Evolutionary conservation across 805 yeast species (phyloP).

Genomic region (Saturnispora saitoi): DNA sequence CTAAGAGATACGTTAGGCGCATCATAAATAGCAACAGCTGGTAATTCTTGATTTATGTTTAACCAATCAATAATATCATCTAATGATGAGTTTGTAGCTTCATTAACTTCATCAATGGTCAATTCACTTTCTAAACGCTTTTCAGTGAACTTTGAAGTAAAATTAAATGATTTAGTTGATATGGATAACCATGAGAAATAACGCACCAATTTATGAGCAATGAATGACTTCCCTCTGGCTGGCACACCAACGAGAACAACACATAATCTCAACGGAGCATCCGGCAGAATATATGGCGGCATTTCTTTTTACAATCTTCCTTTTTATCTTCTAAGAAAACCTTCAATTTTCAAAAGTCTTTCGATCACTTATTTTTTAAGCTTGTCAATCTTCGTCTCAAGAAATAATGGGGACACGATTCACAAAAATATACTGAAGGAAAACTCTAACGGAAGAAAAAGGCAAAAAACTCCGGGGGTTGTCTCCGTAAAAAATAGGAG

Average conservation of each 20-base stretch:
- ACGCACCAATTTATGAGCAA: slow-evolving; percentile 88
- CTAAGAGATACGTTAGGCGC: slow-evolving; percentile 82
- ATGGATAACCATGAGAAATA: slow-evolving; percentile 90
- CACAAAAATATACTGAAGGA: neutral
- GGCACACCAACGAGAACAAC: slow-evolving; percentile 86
- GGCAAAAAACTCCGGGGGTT: neutral
- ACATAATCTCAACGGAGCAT: slow-evolving; percentile 67
- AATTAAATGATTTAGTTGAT: slow-evolving; percentile 79
- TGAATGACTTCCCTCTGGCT: slow-evolving; percentile 89
- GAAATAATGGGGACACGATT: no score
- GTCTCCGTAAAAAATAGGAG: no score
- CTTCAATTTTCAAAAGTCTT: no score
- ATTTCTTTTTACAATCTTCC: slow-evolving; percentile 19
- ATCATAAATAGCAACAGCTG: slow-evolving; percentile 83
- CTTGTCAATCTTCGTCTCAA: no score
- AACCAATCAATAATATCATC: slow-evolving; percentile 71
- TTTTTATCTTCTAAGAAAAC: neutral
- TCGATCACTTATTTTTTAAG: no score
- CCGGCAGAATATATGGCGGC: slow-evolving; percentile 52
- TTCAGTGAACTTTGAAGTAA: slow-evolving; percentile 74
- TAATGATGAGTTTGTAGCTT: slow-evolving; percentile 39
- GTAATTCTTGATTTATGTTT: slow-evolving; percentile 53
- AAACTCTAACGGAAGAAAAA: no score
- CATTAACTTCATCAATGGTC: slow-evolving; percentile 61
- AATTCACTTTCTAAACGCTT: slow-evolving; percentile 46